These are phyloP conservation scores for Populus davidiana DNA, from an alignment of 345 rosid species.

Conservation along the genomic window DNA sequence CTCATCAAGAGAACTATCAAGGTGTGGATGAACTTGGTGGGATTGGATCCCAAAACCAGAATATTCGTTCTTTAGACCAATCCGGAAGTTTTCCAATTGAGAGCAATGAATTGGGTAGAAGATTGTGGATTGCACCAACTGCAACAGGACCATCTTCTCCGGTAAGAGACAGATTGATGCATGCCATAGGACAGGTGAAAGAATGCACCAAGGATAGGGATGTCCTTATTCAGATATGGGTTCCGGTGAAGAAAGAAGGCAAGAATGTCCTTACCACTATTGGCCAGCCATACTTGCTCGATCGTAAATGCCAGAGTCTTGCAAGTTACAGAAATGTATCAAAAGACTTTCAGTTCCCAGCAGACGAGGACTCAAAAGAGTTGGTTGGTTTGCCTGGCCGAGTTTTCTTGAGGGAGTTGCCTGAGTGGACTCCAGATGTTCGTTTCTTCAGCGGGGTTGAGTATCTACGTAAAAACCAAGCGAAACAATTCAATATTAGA, in stretches of 20 bases:
- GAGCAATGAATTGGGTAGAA: conserved; percentile 45
- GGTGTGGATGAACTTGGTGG: conserved; percentile 31
- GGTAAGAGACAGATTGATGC: conserved; percentile 55
- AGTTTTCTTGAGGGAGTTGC: conserved; percentile 67
- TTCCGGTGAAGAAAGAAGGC: conserved; percentile 64
- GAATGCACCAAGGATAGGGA: conserved; percentile 51
- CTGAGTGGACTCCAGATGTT: conserved; percentile 98
- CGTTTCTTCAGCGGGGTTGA: conserved; percentile 66
- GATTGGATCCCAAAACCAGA: conserved; percentile 22
- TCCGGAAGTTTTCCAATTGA: conserved; percentile 33
- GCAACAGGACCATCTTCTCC: conserved; percentile 35
- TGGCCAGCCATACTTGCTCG: conserved; percentile 65
- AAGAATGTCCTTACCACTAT: conserved; percentile 66
- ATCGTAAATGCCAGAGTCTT: conserved; percentile 56
- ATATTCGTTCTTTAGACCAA: conserved; percentile 28
- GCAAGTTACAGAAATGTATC: conserved; percentile 66
- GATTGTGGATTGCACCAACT: conserved; percentile 69
- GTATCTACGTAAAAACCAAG: conserved; percentile 66
- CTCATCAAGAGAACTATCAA: conserved; percentile 29
- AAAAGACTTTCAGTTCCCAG: conserved; percentile 56
- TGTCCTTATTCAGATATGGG: conserved; percentile 81
- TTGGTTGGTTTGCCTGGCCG: conserved; percentile 78
- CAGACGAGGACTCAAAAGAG: conserved; percentile 62
- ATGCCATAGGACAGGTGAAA: conserved; percentile 50
- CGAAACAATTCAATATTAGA: conserved; percentile 57